Evolutionary conservation across 2,329 filamentous ascomycete species (phyloP).

Genomic region (Fusarium dlaminii): DNA sequence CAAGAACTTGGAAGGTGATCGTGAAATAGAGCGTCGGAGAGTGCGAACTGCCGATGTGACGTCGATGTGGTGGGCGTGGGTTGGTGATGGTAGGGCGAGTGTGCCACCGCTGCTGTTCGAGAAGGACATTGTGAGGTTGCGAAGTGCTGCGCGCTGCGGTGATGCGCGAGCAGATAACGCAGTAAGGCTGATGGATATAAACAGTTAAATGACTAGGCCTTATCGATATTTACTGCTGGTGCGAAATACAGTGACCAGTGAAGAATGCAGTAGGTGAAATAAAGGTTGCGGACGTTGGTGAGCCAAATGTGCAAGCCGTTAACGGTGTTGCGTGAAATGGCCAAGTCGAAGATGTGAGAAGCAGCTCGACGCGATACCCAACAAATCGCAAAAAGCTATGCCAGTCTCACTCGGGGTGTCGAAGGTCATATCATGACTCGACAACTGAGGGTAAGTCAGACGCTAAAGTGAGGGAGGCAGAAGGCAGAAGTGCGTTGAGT

Average conservation of each 20-base stretch:
- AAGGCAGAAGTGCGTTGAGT: conserved; percentile 2
- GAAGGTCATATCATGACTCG: conserved; percentile 45
- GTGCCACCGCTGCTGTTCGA: conserved; percentile 74
- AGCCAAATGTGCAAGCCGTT: conserved; percentile 13
- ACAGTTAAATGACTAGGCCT: conserved; percentile 20
- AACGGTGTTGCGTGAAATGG: conserved; percentile 12
- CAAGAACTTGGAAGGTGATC: conserved; percentile 93
- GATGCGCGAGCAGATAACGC: conserved; percentile 38
- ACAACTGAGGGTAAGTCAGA: conserved; percentile 21
- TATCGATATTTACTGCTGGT: conserved; percentile 15
- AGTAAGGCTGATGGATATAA: conserved; percentile 44
- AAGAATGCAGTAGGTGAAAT: conserved; percentile 18
- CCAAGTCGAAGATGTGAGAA: conserved; percentile 25
- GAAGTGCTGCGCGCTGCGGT: conserved; percentile 42
- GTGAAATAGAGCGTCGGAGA: conserved; percentile 85
- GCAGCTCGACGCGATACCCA: conserved; percentile 33
- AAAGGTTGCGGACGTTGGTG: conserved; percentile 12
- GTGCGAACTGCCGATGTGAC: conserved; percentile 83
- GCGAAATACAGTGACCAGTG: conserved; percentile 4
- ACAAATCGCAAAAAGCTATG: conserved; percentile 41
- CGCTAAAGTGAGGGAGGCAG: conserved; percentile 32
- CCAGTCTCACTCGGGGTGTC: conserved; percentile 41
- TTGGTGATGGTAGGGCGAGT: conserved; percentile 87
- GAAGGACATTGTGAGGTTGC: conserved; percentile 62
- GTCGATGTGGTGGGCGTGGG: conserved; percentile 83